phyloP scores from a whole-genome alignment of 2,329 filamentous ascomycete species.

The Chrysosphaeria jannelii region DNA sequence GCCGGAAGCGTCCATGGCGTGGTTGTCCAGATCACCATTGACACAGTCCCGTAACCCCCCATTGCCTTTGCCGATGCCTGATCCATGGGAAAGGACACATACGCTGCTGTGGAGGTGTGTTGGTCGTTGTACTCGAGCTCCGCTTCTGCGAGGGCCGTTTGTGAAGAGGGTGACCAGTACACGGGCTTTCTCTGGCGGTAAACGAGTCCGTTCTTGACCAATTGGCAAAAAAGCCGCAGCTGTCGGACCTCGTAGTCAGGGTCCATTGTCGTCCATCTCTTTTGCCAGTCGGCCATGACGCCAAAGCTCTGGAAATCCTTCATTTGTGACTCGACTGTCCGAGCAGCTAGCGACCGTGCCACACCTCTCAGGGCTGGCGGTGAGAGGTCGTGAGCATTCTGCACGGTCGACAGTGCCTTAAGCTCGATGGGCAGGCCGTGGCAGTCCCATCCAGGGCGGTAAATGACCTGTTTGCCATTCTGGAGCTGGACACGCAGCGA shows the following conservation, averaged over 20 bases:
- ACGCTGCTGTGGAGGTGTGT: conserved; percentile 43
- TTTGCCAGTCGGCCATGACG: conserved; percentile 57
- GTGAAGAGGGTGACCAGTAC: conserved; percentile 59
- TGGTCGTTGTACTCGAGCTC: conserved; percentile 61
- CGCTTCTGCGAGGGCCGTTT: conserved; percentile 53
- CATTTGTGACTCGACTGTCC: conserved; percentile 44
- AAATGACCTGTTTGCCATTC: conserved; percentile 45
- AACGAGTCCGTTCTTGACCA: conserved; percentile 43
- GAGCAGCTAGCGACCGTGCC: conserved; percentile 33
- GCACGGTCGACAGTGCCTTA: conserved; percentile 34
- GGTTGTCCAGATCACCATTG: conserved; percentile 68
- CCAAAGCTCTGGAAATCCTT: conserved; percentile 41
- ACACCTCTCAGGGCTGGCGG: conserved; percentile 29
- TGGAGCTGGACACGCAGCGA: conserved; percentile 57
- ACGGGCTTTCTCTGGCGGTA: conserved; percentile 59
- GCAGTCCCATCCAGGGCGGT: conserved; percentile 89
- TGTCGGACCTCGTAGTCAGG: conserved; percentile 43
- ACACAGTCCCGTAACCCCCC: conserved; percentile 4
- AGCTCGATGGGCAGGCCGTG: conserved; percentile 92
- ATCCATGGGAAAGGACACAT: conserved; percentile 43
- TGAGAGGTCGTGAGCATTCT: conserved; percentile 8
- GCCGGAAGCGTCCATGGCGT: conserved; percentile 93
- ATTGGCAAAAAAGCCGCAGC: conserved; percentile 41
- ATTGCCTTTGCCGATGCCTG: conserved; percentile 6
- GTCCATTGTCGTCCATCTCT: conserved; percentile 55